These are phyloP conservation scores for Fusarium bactridioides DNA, from an alignment of 2,329 filamentous ascomycete genomes.

Conservation along the genomic window DNA sequence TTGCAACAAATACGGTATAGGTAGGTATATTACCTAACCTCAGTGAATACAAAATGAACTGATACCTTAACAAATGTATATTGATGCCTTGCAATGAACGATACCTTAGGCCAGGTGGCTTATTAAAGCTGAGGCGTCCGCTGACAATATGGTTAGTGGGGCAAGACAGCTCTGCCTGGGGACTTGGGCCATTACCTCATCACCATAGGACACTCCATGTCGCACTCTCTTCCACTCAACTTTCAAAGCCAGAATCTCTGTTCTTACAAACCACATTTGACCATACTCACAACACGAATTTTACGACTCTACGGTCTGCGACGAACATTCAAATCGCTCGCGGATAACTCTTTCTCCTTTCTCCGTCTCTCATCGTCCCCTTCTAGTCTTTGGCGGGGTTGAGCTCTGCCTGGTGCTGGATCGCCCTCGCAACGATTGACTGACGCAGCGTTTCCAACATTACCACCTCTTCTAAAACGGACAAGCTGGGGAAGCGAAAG, in stretches of 20 bases:
- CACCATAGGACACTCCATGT: slow-evolving; percentile 26
- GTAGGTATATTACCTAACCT: too few species aligned
- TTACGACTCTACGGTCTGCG: slow-evolving; percentile 22
- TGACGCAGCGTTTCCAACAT: slow-evolving; percentile 45
- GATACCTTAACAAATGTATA: neutral
- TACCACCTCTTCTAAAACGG: slow-evolving; percentile 44
- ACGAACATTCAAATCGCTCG: slow-evolving; percentile 14
- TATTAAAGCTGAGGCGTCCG: slow-evolving; percentile 26
- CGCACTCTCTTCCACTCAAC: slow-evolving; percentile 27
- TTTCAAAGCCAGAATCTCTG: slow-evolving; percentile 14
- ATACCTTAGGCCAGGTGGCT: slow-evolving; percentile 7
- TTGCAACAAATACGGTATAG: too few species aligned
- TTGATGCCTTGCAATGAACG: neutral
- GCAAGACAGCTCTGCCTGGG: slow-evolving; percentile 21
- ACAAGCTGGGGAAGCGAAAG: slow-evolving; percentile 74
- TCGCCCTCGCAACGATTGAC: slow-evolving; percentile 36
- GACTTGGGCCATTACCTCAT: slow-evolving; percentile 41
- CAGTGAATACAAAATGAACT: neutral
- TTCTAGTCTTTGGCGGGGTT: slow-evolving; percentile 46
- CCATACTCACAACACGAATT: slow-evolving; percentile 10
- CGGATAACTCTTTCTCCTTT: slow-evolving; percentile 3
- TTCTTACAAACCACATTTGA: slow-evolving; percentile 24
- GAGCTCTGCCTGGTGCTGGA: slow-evolving; percentile 49
- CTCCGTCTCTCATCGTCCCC: slow-evolving; percentile 16
- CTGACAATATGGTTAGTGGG: slow-evolving; percentile 7